phyloP scores from a whole-genome alignment of 2,329 filamentous ascomycete species.

The Drechslera avenae region DNA sequence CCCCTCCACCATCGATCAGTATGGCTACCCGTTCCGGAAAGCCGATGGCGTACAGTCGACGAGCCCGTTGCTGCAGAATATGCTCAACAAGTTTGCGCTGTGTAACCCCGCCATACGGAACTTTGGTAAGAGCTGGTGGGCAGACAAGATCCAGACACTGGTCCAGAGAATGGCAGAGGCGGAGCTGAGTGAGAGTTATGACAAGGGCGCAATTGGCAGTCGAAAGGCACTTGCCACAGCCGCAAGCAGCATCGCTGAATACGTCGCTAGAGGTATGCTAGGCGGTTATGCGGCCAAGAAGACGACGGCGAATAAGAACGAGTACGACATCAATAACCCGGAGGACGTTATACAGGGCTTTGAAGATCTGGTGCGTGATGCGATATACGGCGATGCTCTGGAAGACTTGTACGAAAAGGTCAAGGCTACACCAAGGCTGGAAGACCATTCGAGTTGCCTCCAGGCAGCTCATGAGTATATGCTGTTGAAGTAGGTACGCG shows the following conservation, averaged over 20 bases:
- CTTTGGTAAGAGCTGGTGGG: constrained; percentile 56
- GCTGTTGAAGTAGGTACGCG: constrained; percentile 67
- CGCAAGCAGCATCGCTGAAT: constrained; percentile 71
- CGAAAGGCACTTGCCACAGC: constrained; percentile 77
- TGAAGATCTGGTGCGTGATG: constrained; percentile 67
- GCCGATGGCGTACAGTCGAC: constrained; percentile 54
- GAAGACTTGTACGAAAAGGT: constrained; percentile 68
- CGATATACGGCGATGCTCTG: constrained; percentile 71
- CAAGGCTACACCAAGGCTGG: constrained; percentile 65
- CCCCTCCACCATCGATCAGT: constrained; percentile 66
- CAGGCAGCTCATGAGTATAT: constrained; percentile 70
- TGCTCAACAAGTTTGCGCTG: constrained; percentile 69
- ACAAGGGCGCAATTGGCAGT: constrained; percentile 75
- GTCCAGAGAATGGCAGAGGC: constrained; percentile 62
- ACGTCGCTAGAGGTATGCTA: constrained; percentile 68
- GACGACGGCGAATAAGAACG: constrained; percentile 37
- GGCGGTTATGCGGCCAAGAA: constrained; percentile 61
- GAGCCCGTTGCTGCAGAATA: constrained; percentile 69
- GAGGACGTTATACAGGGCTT: constrained; percentile 68
- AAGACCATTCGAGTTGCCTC: constrained; percentile 66
- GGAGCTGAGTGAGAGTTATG: constrained; percentile 79
- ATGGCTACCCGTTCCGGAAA: constrained; percentile 71
- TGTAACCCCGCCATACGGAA: constrained; percentile 69
- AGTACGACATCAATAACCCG: constrained; percentile 65
- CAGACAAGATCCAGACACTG: constrained; percentile 49